phyloP scores from a whole-genome alignment of 768 basidiomycete genomes.

The Russula brevipes region DNA sequence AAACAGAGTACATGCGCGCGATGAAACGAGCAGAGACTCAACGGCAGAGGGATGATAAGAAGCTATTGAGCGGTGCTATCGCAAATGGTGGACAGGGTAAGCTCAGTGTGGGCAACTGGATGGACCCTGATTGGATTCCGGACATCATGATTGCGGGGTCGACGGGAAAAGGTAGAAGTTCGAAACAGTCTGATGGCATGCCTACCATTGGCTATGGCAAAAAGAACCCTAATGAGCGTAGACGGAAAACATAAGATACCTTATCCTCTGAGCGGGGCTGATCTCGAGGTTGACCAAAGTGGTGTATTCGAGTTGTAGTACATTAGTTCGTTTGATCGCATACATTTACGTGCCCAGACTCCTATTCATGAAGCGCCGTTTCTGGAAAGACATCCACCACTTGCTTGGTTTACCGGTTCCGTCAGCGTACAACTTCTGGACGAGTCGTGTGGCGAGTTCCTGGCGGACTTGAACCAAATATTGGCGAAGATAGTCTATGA shows the following conservation, averaged over 20 bases:
- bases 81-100: slow-evolving; percentile 46
- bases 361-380: slow-evolving; percentile 93
- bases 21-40: slow-evolving; percentile 71
- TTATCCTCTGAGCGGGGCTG: not conserved
- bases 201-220: slow-evolving; percentile 83
- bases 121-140: slow-evolving; percentile 94
- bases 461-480: slow-evolving; percentile 92
- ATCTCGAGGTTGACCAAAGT: not conserved
- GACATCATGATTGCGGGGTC: slow-evolving; percentile 64
- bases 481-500: slow-evolving; percentile 79
- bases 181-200: slow-evolving; percentile 53
- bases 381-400: slow-evolving; percentile 99
- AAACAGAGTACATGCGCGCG: slow-evolving; percentile 79
- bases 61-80: slow-evolving; percentile 57
- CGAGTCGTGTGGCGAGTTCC: slow-evolving; percentile 80
- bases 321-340: slow-evolving; percentile 14
- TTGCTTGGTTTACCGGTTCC: slow-evolving; percentile 95
- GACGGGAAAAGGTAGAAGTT: slow-evolving; percentile 65
- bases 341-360: slow-evolving; percentile 59
- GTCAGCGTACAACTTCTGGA: slow-evolving; percentile 87
- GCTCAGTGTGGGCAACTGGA: slow-evolving; percentile 69
- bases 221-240: slow-evolving; percentile 85
- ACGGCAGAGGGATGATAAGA: slow-evolving; percentile 71
- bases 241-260: slow-evolving; percentile 43
- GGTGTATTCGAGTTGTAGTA: slow-evolving; percentile 27